Evolutionary conservation across 2,329 filamentous ascomycete species (phyloP).

Genomic region (Cordyceps pruinosa): DNA sequence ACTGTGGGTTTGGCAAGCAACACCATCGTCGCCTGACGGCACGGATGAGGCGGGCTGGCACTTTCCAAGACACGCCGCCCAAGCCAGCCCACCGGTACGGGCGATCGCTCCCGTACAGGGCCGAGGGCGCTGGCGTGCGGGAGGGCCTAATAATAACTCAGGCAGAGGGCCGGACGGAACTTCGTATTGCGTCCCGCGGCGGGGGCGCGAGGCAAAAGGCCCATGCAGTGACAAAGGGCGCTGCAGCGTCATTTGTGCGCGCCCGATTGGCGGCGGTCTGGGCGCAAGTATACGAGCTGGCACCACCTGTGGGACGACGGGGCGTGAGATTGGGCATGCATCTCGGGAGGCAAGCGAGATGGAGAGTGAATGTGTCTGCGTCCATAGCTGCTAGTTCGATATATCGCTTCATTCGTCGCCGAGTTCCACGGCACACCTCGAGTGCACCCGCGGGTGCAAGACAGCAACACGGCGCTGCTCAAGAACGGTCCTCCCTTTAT

Average conservation of each 20-base stretch:
- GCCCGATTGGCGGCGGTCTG: background rate
- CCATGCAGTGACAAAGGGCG: background rate
- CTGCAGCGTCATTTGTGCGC: background rate
- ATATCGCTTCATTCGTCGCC: no score
- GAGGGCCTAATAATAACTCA: no score
- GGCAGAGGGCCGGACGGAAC: background rate
- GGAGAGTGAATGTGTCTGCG: no score
- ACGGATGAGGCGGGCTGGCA: background rate
- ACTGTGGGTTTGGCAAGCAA: constrained; percentile 6
- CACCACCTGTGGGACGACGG: background rate
- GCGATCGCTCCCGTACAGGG: background rate
- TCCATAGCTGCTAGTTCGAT: no score
- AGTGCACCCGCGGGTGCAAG: no score
- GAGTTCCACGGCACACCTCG: no score
- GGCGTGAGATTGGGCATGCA: background rate
- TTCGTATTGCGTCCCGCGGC: background rate
- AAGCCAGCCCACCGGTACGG: background rate
- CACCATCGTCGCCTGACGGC: background rate
- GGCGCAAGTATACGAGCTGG: constrained; percentile 3
- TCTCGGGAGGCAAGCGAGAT: background rate
- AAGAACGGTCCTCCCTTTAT: constrained; percentile 86
- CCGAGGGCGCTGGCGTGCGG: background rate
- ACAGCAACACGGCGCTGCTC: constrained; percentile 67
- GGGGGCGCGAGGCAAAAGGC: background rate
- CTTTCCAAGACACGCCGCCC: background rate